Evolutionary conservation across 169 alveolate species (phyloP).

Genomic region (Plasmodium knowlesi): DNA sequence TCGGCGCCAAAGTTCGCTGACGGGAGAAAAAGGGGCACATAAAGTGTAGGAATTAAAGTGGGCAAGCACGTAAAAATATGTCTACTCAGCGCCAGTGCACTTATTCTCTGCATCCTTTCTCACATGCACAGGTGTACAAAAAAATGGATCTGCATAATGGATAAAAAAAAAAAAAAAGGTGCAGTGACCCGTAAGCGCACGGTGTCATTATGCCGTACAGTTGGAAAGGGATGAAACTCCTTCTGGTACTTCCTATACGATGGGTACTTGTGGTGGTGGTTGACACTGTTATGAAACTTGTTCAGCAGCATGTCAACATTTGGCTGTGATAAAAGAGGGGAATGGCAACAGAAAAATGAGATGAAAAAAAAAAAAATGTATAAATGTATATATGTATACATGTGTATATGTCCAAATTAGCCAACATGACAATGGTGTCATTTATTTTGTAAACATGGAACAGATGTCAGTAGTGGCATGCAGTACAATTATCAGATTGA

Average conservation of each 20-base stretch:
- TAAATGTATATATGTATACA: not conserved
- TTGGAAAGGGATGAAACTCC: constrained; percentile 28
- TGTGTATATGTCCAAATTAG: not conserved
- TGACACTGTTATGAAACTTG: constrained; percentile 23
- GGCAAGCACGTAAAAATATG: not conserved
- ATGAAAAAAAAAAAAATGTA: not conserved
- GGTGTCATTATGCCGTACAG: constrained; percentile 3
- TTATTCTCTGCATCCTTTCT: not conserved
- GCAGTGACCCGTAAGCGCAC: not conserved
- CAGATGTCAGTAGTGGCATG: not conserved
- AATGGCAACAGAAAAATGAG: not conserved
- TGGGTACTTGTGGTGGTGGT: constrained; percentile 12
- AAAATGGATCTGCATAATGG: too few relatives aligned
- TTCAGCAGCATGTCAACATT: constrained; percentile 49
- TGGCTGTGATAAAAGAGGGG: constrained; percentile 13
- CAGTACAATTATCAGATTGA: not conserved
- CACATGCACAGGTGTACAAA: not conserved
- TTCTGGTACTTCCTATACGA: not conserved
- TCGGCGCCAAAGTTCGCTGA: constrained; percentile 8
- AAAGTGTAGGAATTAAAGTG: too few relatives aligned
- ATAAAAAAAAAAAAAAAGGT: too few relatives aligned
- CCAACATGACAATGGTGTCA: not conserved
- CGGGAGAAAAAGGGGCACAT: not conserved
- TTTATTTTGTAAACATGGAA: not conserved
- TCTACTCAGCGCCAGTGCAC: not conserved